These are phyloP conservation scores for Neonectria ditissima DNA, from an alignment of 2,329 filamentous ascomycete genomes.

Conservation along the genomic window DNA sequence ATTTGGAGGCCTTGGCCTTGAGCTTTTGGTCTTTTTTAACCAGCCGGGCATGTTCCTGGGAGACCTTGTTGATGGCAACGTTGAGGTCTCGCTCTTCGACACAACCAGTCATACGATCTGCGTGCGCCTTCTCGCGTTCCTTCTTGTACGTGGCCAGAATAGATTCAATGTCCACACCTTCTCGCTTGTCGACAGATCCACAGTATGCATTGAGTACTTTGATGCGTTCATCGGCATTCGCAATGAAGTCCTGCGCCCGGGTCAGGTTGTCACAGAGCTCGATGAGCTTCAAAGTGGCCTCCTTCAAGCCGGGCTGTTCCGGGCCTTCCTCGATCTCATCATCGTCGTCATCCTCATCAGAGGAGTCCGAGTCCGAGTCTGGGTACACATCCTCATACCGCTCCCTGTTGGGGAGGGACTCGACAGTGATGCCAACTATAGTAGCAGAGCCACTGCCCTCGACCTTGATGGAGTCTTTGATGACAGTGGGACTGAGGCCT, in stretches of 20 bases:
- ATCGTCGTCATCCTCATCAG: constrained; percentile 47
- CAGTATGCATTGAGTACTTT: constrained; percentile 56
- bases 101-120: constrained; percentile 53
- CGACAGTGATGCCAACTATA: constrained; percentile 71
- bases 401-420: constrained; percentile 67
- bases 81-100: constrained; percentile 48
- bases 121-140: constrained; percentile 57
- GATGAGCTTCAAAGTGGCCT: constrained; percentile 47
- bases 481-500: constrained; percentile 66
- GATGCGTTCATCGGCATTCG: constrained; percentile 51
- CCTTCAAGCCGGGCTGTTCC: constrained; percentile 40
- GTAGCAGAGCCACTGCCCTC: constrained; percentile 67
- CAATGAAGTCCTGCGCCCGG: constrained; percentile 36
- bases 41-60: constrained; percentile 51
- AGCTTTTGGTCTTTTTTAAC: constrained; percentile 43
- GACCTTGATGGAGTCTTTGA: constrained; percentile 71
- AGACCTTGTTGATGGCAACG: constrained; percentile 47
- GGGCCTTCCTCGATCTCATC: constrained; percentile 40
- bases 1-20: constrained; percentile 45
- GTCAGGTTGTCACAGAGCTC: constrained; percentile 42
- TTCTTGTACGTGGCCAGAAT: constrained; percentile 55
- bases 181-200: constrained; percentile 51
- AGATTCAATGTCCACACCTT: constrained; percentile 50
- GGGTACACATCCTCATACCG: constrained; percentile 67
- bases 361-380: constrained; percentile 55